Conservation (phyloP, 2,329 filamentous ascomycete genomes). For the Fonsecaea monophora region DNA sequence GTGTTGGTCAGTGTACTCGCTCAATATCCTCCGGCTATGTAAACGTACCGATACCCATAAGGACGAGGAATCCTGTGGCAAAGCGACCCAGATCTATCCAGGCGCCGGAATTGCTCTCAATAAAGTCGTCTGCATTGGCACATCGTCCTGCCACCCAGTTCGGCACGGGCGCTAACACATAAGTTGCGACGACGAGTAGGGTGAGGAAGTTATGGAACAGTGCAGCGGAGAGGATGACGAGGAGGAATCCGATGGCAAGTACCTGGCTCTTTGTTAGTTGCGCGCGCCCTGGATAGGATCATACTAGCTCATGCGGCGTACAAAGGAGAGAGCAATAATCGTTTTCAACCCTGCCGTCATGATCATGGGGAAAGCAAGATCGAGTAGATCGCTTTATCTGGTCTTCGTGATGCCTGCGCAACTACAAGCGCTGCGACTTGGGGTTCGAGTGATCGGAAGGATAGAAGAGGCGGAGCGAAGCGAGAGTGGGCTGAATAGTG, state of each 20-base stretch:
- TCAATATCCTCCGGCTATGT: neutral
- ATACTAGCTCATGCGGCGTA: conserved; percentile 52
- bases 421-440: neutral
- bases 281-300: neutral
- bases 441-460: neutral
- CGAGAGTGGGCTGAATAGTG: conserved; percentile 10
- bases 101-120: conserved; percentile 80
- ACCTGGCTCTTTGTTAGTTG: conserved; percentile 59
- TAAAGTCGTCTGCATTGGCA: conserved; percentile 93
- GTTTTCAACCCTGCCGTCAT: conserved; percentile 92
- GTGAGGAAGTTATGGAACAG: conserved; percentile 95
- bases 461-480: neutral
- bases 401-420: conserved; percentile 14
- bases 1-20: conserved; percentile 23
- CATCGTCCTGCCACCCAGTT: conserved; percentile 95
- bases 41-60: conserved; percentile 92
- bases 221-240: conserved; percentile 96
- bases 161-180: conserved; percentile 88
- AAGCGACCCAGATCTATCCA: conserved; percentile 94
- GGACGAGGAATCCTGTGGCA: conserved; percentile 90
- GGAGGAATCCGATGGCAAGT: conserved; percentile 96
- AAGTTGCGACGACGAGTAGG: conserved; percentile 93
- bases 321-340: conserved; percentile 98
- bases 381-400: neutral
- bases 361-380: conserved; percentile 35